phyloP scores from a whole-genome alignment of 805 yeast genomes.

The Candida alai region DNA sequence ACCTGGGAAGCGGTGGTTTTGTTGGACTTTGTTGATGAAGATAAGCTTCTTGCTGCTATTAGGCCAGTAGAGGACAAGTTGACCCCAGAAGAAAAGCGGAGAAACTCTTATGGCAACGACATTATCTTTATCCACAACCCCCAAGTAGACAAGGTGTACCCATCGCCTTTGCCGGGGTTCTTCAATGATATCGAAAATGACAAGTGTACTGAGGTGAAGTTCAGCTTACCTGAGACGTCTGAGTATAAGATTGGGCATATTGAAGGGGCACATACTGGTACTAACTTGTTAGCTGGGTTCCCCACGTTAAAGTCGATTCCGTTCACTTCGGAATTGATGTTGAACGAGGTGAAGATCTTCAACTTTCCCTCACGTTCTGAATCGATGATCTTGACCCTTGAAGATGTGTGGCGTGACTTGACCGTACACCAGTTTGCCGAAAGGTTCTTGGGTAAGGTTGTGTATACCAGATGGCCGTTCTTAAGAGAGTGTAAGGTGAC shows the following conservation, averaged over 20 bases:
- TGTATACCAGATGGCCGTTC: conserved; percentile 88
- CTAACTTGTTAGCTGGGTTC: conserved; percentile 80
- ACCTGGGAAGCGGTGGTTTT: conserved; percentile 98
- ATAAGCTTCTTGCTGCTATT: conserved; percentile 69
- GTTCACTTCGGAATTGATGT: conserved; percentile 48
- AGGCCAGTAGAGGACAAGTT: conserved; percentile 58
- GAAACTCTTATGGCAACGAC: conserved; percentile 76
- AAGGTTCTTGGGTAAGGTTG: conserved; percentile 55
- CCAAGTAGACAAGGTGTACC: conserved; percentile 61
- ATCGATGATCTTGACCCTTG: conserved; percentile 66
- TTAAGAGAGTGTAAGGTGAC: conserved; percentile 74
- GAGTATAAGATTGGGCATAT: conserved; percentile 53
- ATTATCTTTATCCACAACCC: conserved; percentile 71
- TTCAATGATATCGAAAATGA: conserved; percentile 78
- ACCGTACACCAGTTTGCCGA: conserved; percentile 63
- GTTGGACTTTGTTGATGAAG: conserved; percentile 85
- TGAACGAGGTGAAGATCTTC: conserved; percentile 70
- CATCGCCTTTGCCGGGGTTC: conserved; percentile 72
- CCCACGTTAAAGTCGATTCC: conserved; percentile 77
- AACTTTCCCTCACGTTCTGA: conserved; percentile 82
- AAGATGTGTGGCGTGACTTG: conserved; percentile 51
- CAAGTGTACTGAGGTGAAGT: conserved; percentile 66
- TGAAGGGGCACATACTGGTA: conserved; percentile 65
- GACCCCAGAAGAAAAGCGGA: conserved; percentile 61
- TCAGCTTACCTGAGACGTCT: conserved; percentile 47